Evolutionary conservation across 1,284 basidiomycete genomes (phyloP).

Genomic region (Cerioporus squamosus): DNA sequence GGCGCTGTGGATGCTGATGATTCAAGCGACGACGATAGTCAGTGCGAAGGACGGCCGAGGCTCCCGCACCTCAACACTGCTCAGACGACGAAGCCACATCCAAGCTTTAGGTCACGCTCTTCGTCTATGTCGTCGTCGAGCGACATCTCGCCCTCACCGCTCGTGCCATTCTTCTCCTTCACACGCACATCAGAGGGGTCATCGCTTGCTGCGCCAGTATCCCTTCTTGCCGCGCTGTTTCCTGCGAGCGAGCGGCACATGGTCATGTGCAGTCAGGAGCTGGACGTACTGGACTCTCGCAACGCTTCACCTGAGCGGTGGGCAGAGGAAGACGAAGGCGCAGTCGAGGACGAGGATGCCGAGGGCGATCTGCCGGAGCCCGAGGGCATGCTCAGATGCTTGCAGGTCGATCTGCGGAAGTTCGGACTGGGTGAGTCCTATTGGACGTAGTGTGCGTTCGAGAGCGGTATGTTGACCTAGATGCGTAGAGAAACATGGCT

Average conservation of each 20-base stretch:
- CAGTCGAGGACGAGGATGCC: slow-evolving; percentile 37
- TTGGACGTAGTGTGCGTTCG: not conserved
- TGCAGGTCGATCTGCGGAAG: slow-evolving; percentile 71
- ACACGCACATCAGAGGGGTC: slow-evolving; percentile 78
- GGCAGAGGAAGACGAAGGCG: slow-evolving; percentile 37
- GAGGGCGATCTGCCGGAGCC: slow-evolving; percentile 40
- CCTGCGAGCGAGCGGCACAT: slow-evolving; percentile 70
- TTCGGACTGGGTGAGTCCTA: slow-evolving; percentile 66
- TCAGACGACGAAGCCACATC: slow-evolving; percentile 7
- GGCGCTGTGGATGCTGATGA: slow-evolving; percentile 9
- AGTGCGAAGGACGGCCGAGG: slow-evolving; percentile 6
- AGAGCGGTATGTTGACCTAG: not conserved
- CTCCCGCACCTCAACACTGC: slow-evolving; percentile 20
- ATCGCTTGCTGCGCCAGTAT: slow-evolving; percentile 68
- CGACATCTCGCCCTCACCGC: slow-evolving; percentile 19
- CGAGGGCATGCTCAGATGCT: slow-evolving; percentile 54
- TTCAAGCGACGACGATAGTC: slow-evolving; percentile 24
- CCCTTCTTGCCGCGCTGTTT: slow-evolving; percentile 65
- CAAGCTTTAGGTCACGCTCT: slow-evolving; percentile 19
- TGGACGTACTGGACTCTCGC: slow-evolving; percentile 58
- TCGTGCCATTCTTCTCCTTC: slow-evolving; percentile 74
- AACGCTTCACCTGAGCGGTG: slow-evolving; percentile 37
- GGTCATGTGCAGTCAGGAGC: slow-evolving; percentile 71
- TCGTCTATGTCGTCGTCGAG: slow-evolving; percentile 21
- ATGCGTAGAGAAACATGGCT: slow-evolving; percentile 67